Evolutionary conservation across 805 yeast genomes (phyloP), one percentile per base, ranked within the genome.

Genomic region (Ogataea zsoltii): DNA sequence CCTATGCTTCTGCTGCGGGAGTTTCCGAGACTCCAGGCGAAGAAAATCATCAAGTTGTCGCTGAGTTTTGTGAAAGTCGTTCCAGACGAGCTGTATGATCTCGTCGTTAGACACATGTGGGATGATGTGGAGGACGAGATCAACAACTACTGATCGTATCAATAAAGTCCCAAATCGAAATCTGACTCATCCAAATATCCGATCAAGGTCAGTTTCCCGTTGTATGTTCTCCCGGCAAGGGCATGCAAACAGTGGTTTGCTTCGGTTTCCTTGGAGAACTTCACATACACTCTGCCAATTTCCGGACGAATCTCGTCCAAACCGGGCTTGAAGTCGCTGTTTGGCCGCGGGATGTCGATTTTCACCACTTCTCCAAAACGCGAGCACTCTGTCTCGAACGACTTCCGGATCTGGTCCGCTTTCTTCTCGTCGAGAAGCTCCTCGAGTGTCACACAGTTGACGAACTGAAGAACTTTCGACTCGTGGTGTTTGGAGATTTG

Each of bases 1-100:
- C 97, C 97, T 11, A 89, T 89, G 88, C 72, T 80, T 34, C 62
- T 86, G 15, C 65, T 90, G 41, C 69, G 96, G 43, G 85, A 80
- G 46, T 80, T 88, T 51, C 96, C 96, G 0, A 68, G 68, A 2
- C 67, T 90, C 45, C 80, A 84, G 43, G 87, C 91, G 12, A 78
- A 77, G 46, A 88, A 85, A 53, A 79, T 88, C 35, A 86, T 88
- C 19, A 85, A 86, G 55, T 67, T 90, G 16, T 85, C 92, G 33
- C 75, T 90, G 32, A 88, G 94, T 42, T 86, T 89, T 53, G 77
- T 89, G 3, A 85, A 91, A 7, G 80, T 80, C 57, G 66, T 90
- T 6, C 95, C 96, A 0, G 77, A 75, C 26, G 68, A 72, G 2
- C 68, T 90, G 26, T 87, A 85, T 60, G 83, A 77, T 49, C 61